Conservation (phyloP, 106 monocot species). For the Dendrobium chrysotoxum region DNA sequence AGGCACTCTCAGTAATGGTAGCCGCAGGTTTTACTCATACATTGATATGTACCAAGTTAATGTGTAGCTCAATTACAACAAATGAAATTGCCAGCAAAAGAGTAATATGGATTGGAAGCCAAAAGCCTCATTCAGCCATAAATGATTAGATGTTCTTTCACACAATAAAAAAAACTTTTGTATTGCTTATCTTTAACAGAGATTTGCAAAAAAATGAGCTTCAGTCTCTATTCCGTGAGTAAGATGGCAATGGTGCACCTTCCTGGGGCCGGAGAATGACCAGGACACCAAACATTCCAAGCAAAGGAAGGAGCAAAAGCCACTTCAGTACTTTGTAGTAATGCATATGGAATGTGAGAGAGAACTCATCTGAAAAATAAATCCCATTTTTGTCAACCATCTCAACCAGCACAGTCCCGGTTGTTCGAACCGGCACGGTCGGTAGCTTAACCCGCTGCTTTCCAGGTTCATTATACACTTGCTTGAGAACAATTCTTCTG, state of each 20-base stretch:
- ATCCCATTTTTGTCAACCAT: constrained; percentile 98
- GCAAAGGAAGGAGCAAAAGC: constrained; percentile 83
- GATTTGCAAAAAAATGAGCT: background rate
- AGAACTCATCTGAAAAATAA: constrained; percentile 90
- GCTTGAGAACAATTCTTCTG: constrained; percentile 52
- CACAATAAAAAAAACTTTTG: background rate
- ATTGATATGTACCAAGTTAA: too few relatives aligned
- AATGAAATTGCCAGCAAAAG: background rate
- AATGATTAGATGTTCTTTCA: too few relatives aligned
- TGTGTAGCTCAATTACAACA: too few relatives aligned
- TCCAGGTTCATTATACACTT: constrained; percentile 58
- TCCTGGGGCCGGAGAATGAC: constrained; percentile 90
- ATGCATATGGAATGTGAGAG: constrained; percentile 96
- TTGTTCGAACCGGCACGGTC: constrained; percentile 85
- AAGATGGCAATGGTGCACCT: constrained; percentile 84
- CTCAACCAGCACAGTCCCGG: constrained; percentile 87
- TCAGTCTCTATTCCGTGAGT: constrained; percentile 70
- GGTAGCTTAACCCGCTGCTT: constrained; percentile 87
- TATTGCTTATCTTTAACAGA: background rate
- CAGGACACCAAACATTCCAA: constrained; percentile 87
- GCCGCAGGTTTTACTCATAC: too few relatives aligned
- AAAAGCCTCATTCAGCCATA: too few relatives aligned
- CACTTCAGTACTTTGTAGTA: constrained; percentile 96
- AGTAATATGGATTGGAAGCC: background rate
- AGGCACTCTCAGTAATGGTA: too few relatives aligned